Evolutionary conservation across 2,329 filamentous ascomycete species (phyloP), one percentile per base, ranked within the genome.

Genomic region (Endoconidiophora polonica): DNA sequence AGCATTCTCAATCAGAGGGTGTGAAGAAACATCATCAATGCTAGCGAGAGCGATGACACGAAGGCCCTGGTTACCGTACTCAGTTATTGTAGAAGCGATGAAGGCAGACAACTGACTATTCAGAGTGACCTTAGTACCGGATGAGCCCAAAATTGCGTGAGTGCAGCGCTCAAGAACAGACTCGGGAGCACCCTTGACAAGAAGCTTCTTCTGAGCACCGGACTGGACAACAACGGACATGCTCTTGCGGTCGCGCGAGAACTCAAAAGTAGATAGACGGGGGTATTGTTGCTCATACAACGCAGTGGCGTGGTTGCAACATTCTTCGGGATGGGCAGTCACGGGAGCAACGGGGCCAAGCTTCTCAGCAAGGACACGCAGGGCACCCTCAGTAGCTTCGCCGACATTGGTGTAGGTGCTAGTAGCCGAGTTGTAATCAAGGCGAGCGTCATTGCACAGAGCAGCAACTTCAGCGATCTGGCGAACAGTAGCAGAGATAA

Each of bases 101-200:
- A 91, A 67, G 48, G 79, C 74, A 16, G 74, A 66, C 54, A 94
- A 76, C 59, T 79, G 79, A 59, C 74, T 72, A 56, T 76, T 78
- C 49, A 98, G 69, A 45, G 78, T 68, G 37, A 88, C 83, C 60
- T 77, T 82, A 62, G 83, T 84, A 57, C 86, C 91, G 59, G 85
- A 72, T 24, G 79, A 68, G 39, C 91, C 93, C 54, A 90, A 68
- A 14, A 96, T 64, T 43, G 80, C 76, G 60, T 90, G 78, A 45
- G 86, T 83, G 71, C 91, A 98, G 54, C 93, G 83, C 58, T 94
- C 90, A 55, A 98, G 76, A 58, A 98, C 81, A 10, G 87, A 86
- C 65, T 98, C 91, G 4, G 91, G 91, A 18, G 93, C 91, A 59
- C 91, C 91, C 69, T 98, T 98, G 57, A 98, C 88, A 45, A 98